Evolutionary conservation across 2,329 filamentous ascomycete species (phyloP).

Genomic region (Fusarium sp.): DNA sequence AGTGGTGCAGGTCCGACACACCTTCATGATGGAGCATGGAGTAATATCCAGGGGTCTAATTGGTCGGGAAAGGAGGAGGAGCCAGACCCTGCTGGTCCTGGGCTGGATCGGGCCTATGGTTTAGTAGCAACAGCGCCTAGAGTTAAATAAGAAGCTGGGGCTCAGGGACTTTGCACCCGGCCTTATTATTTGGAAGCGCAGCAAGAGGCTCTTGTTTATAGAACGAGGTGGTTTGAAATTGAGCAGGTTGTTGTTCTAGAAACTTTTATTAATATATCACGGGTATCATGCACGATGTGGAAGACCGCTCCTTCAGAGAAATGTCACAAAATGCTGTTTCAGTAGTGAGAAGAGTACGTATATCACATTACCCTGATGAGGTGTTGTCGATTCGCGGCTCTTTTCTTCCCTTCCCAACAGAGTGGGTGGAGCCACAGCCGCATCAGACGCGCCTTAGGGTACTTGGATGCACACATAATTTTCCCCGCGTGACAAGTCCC

Average conservation of each 20-base stretch:
- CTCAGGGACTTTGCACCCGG: conserved; percentile 22
- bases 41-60: conserved; percentile 22
- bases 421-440: conserved; percentile 43
- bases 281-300: no score
- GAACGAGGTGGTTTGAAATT: neutral
- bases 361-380: conserved; percentile 12
- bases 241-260: no score
- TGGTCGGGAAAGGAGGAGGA: conserved; percentile 26
- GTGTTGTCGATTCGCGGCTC: conserved; percentile 45
- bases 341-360: no score
- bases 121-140: conserved; percentile 26
- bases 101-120: conserved; percentile 12
- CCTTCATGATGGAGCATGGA: conserved; percentile 41
- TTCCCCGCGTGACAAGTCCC: conserved; percentile 31
- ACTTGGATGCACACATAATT: conserved; percentile 23
- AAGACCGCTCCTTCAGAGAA: no score
- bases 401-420: conserved; percentile 25
- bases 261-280: no score
- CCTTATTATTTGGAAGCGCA: conserved; percentile 25
- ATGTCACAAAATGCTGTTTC: no score
- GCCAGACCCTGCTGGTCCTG: conserved; percentile 9
- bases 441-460: conserved; percentile 44
- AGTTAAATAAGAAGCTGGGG: conserved; percentile 25
- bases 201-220: conserved; percentile 2
- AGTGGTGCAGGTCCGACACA: conserved; percentile 34